Evolutionary conservation across 1,284 basidiomycete genomes (phyloP), one percentile per base, ranked within the genome.

Genomic region (Sporisorium graminicola): DNA sequence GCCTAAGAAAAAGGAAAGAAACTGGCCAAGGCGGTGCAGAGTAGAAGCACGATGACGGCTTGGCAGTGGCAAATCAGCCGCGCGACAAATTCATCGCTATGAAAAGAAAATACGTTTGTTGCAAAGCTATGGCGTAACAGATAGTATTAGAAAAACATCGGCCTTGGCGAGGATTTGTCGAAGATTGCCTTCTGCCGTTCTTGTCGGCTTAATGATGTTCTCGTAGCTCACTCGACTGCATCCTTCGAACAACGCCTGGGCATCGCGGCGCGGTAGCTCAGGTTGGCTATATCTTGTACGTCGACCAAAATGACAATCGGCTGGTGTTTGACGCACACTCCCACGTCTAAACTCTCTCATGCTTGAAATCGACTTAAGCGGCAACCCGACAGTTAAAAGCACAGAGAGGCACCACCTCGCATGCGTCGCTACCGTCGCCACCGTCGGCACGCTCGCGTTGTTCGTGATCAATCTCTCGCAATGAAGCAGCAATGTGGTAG

Each of bases 201-300:
- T 49, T 27, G 24, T 27, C 16, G 26, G 46, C 47, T n/a, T 49
- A 18, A 8, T 27, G 47, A 49, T 49, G 16, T 18, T 29, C 27
- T 31, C 29, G 18, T 29, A 31, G 18, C 47, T 49, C 47, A 16
- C 13, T 49, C 27, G n/a, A n/a, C n/a, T n/a, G n/a, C n/a, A n/a
- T n/a, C n/a, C n/a, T n/a, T n/a, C n/a, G n/a, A n/a, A n/a, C n/a
- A n/a, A n/a, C n/a, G n/a, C n/a, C 22, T 10, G 18, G 6, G 4
- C 10, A 33, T n/a, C 22, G 14, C 27, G 58, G 40, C 58, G 60
- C 65, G 42, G 59, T 61, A 56, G 58, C 65, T 66, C 65, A 61
- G 58, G n/a, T n/a, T n/a, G n/a, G n/a, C n/a, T n/a, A n/a, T n/a
- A n/a, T n/a, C n/a, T n/a, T n/a, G n/a, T n/a, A n/a, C n/a, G n/a